These are phyloP conservation scores for Cadophora sp. DNA, from an alignment of 2,329 filamentous ascomycete genomes.

Conservation along the genomic window DNA sequence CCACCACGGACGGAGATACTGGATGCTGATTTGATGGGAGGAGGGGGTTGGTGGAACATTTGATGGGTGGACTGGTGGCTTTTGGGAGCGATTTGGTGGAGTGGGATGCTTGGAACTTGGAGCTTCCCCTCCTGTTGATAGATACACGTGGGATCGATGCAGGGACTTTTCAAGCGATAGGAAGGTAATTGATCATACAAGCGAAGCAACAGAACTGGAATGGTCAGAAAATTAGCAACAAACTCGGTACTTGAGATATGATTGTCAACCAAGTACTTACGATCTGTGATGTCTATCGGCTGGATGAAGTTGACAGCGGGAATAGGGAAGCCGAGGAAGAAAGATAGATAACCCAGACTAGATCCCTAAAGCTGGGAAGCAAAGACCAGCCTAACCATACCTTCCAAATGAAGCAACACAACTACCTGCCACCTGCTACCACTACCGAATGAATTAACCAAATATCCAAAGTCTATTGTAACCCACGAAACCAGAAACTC, in stretches of 20 bases:
- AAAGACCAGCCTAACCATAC: too few species aligned
- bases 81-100: background rate
- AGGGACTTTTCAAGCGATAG: background rate
- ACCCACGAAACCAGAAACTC: background rate
- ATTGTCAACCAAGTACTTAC: too few species aligned
- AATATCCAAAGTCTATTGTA: background rate
- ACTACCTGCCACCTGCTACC: too few species aligned
- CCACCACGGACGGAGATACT: constrained; percentile 7
- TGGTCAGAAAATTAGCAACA: too few species aligned
- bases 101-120: background rate
- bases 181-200: too few species aligned
- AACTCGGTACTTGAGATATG: too few species aligned
- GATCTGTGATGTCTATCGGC: too few species aligned
- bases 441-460: background rate
- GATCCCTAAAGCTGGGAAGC: too few species aligned
- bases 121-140: background rate
- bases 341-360: too few species aligned
- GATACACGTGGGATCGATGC: constrained; percentile 1
- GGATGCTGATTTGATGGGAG: background rate
- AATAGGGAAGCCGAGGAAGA: too few species aligned
- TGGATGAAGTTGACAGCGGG: too few species aligned
- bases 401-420: background rate
- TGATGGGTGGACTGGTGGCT: background rate
- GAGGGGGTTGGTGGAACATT: constrained; percentile 5
- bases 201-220: too few species aligned